These are phyloP conservation scores for Leptosphaerulina australis DNA, from an alignment of 2,329 filamentous ascomycete genomes.

Conservation along the genomic window DNA sequence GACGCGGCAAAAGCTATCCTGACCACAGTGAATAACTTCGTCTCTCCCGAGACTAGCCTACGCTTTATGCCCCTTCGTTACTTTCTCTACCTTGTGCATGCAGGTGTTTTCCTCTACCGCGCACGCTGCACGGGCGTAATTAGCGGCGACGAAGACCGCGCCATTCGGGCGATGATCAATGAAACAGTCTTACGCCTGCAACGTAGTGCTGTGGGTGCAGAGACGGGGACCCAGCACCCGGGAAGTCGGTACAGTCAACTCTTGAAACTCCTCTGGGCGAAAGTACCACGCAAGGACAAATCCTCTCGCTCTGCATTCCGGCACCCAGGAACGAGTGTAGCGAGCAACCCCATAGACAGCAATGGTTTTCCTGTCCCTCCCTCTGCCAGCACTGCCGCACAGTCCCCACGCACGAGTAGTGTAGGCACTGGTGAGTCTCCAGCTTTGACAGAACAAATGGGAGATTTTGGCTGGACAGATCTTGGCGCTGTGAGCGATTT, in stretches of 20 bases:
- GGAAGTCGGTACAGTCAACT: constrained; percentile 56
- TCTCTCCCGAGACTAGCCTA: constrained; percentile 54
- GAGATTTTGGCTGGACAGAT: constrained; percentile 58
- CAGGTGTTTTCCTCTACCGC: constrained; percentile 57
- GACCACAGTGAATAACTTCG: constrained; percentile 58
- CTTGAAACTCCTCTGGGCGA: constrained; percentile 56
- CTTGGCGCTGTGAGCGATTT: constrained; percentile 56
- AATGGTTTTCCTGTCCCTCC: constrained; percentile 32
- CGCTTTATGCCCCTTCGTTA: constrained; percentile 58
- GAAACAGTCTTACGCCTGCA: constrained; percentile 54
- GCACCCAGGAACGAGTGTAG: constrained; percentile 42
- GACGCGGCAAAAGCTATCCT: constrained; percentile 58
- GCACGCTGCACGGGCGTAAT: constrained; percentile 57
- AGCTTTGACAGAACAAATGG: constrained; percentile 54
- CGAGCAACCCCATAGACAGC: constrained; percentile 34
- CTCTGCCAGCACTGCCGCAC: constrained; percentile 18
- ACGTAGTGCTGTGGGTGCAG: constrained; percentile 49
- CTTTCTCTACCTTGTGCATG: constrained; percentile 58
- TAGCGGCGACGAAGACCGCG: constrained; percentile 54
- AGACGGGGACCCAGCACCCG: constrained; percentile 52
- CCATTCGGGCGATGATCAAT: constrained; percentile 55
- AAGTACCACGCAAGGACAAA: constrained; percentile 49
- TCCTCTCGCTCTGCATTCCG: constrained; percentile 30
- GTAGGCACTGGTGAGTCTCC: constrained; percentile 49
- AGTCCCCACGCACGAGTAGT: constrained; percentile 48